Percentiles rank a stretch among this genome's conserved stretches.
Evolutionary conservation across 106 monocot genomes (phyloP).

Genomic region (Dioscorea zingiberensis): DNA sequence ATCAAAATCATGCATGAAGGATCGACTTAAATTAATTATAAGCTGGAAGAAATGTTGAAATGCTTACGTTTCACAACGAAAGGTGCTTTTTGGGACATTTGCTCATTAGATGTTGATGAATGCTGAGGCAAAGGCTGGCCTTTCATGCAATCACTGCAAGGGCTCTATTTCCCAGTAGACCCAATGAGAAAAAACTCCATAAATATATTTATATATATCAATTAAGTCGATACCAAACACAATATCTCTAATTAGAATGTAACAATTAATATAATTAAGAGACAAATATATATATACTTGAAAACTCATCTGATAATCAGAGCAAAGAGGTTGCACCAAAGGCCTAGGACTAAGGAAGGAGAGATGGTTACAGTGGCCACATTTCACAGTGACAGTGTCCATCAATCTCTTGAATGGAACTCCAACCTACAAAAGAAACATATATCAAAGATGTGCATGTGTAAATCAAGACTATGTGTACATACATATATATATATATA

Average conservation of each 20-base stretch:
- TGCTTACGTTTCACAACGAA: slow-evolving; percentile 69
- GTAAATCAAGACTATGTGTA: neutral
- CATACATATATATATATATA: neutral
- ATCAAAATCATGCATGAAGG: no score
- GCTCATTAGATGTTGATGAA: slow-evolving; percentile 25
- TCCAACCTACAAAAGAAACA: slow-evolving; percentile 54
- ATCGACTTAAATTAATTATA: no score
- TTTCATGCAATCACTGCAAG: slow-evolving; percentile 43
- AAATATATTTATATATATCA: no score
- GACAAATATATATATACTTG: slow-evolving; percentile 24
- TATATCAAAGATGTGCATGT: neutral
- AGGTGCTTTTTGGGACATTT: slow-evolving; percentile 24
- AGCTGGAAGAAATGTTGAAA: no score
- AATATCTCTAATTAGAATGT: no score
- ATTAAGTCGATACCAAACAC: no score
- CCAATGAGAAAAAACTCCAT: neutral
- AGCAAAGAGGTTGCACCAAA: slow-evolving; percentile 27
- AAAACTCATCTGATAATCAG: slow-evolving; percentile 34
- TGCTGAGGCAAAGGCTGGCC: slow-evolving; percentile 22
- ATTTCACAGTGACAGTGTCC: slow-evolving; percentile 85
- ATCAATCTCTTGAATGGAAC: slow-evolving; percentile 72
- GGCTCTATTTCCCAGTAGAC: slow-evolving; percentile 16
- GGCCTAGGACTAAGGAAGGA: slow-evolving; percentile 68
- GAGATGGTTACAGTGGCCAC: slow-evolving; percentile 82
- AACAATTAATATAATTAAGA: neutral